Evolutionary conservation across 2,329 filamentous ascomycete species (phyloP).

Genomic region (Rutstroemia sp.): DNA sequence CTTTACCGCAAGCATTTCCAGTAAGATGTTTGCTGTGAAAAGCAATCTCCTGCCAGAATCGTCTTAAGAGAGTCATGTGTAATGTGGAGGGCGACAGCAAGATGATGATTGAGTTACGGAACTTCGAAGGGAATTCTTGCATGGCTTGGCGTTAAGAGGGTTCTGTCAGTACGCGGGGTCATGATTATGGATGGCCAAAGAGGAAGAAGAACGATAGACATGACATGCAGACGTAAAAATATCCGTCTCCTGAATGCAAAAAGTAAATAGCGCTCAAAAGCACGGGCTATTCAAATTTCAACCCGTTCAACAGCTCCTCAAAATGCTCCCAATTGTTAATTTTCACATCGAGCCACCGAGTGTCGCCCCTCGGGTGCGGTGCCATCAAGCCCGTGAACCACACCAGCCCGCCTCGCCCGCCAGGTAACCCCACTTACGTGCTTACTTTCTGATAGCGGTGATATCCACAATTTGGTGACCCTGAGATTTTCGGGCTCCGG

Average conservation of each 20-base stretch:
- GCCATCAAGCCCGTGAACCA: no score
- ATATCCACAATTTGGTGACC: no score
- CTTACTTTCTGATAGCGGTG: no score
- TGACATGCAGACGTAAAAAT: background rate
- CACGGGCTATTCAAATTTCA: constrained; percentile 3
- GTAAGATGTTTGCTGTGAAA: constrained; percentile 97
- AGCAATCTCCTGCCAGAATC: constrained; percentile 51
- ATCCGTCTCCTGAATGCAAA: background rate
- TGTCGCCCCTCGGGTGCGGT: no score
- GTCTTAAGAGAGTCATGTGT: constrained; percentile 10
- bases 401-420: no score
- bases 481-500: no score
- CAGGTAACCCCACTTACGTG: no score
- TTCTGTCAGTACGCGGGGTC: constrained; percentile 11
- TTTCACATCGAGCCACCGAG: no score
- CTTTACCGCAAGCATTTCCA: constrained; percentile 82
- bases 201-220: constrained; percentile 4
- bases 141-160: constrained; percentile 24
- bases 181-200: constrained; percentile 12
- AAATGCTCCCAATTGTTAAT: background rate
- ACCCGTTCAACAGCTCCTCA: background rate
- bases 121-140: constrained; percentile 14
- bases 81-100: constrained; percentile 2
- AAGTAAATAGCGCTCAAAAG: constrained; percentile 4
- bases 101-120: background rate